These are phyloP conservation scores for Rhodotorula sp. DNA, from an alignment of 1,284 basidiomycete genomes.

Conservation along the genomic window DNA sequence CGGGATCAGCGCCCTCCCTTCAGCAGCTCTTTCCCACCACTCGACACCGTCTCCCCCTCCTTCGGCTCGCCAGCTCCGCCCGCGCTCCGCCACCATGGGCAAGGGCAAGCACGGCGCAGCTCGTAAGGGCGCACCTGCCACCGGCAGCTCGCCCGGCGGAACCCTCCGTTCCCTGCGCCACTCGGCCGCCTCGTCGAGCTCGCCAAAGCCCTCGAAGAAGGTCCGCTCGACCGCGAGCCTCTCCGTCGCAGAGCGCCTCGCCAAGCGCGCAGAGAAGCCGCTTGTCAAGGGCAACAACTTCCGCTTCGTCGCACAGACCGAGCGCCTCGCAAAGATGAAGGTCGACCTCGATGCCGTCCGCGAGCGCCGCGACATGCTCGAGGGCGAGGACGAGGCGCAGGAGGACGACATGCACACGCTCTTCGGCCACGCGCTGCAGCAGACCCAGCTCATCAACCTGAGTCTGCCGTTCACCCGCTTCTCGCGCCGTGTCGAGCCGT, in stretches of 20 bases:
- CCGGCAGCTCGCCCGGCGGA: background rate
- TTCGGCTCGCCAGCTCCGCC: background rate
- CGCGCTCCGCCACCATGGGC: background rate
- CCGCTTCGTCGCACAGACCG: conserved; percentile 33
- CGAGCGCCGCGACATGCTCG: conserved; percentile 37
- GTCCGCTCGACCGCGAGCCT: conserved; percentile 33
- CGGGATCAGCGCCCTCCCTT: background rate
- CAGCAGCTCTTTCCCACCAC: background rate
- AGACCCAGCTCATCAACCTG: conserved; percentile 42
- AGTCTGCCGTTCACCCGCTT: conserved; percentile 42
- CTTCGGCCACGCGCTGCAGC: conserved; percentile 38
- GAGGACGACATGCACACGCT: conserved; percentile 36
- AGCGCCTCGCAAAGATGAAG: conserved; percentile 33
- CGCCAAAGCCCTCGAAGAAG: conserved; percentile 16
- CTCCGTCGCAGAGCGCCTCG: conserved; percentile 34
- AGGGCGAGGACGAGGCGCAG: conserved; percentile 34
- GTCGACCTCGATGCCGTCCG: conserved; percentile 37
- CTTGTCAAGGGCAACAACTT: conserved; percentile 41
- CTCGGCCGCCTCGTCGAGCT: conserved; percentile 10
- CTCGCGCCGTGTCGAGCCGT: conserved; percentile 35
- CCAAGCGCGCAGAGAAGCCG: conserved; percentile 28
- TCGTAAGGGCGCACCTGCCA: background rate
- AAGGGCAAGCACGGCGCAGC: conserved; percentile 8
- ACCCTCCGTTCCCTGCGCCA: conserved; percentile 37
- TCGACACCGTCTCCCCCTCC: background rate